A percentile compares a stretch with the other conserved stretches of the same genome.
Evolutionary conservation across 1,284 basidiomycete genomes (phyloP).

Genomic region (Puccinia horiana): DNA sequence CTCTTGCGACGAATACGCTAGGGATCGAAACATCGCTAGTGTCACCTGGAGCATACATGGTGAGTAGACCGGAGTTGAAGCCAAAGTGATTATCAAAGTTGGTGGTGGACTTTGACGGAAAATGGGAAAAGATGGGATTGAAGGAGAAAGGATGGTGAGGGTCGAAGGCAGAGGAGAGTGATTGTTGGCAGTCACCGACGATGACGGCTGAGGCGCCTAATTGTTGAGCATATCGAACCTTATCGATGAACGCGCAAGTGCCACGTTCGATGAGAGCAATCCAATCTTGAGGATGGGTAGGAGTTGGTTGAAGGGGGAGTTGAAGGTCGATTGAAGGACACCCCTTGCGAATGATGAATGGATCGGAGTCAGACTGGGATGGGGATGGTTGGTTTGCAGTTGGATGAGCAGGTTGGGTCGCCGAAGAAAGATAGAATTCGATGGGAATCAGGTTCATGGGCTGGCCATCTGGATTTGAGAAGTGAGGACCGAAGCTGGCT

Average conservation of each 20-base stretch:
- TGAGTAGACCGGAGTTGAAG: slow-evolving; percentile 75
- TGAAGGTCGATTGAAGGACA: slow-evolving; percentile 18
- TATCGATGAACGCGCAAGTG: slow-evolving; percentile 80
- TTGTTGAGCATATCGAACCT: slow-evolving; percentile 76
- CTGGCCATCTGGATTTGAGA: slow-evolving; percentile 22
- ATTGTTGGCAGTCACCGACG: slow-evolving; percentile 69
- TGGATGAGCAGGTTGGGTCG: neutral
- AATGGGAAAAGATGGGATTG: neutral
- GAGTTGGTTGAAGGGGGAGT: neutral
- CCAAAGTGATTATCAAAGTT: slow-evolving; percentile 65
- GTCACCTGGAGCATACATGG: slow-evolving; percentile 80
- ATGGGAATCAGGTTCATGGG: slow-evolving; percentile 12
- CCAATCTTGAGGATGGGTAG: slow-evolving; percentile 66
- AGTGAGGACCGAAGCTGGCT: slow-evolving; percentile 32
- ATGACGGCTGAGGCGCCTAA: slow-evolving; percentile 81
- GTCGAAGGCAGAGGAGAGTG: neutral
- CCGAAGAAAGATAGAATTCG: slow-evolving; percentile 20
- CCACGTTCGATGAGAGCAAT: slow-evolving; percentile 84
- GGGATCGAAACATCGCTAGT: slow-evolving; percentile 61
- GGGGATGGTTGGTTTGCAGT: neutral
- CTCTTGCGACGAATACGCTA: slow-evolving; percentile 61
- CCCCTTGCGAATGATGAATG: neutral
- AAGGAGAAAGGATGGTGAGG: neutral
- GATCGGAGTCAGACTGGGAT: neutral
- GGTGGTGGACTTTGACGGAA: neutral